Base-by-base conservation (phyloP, 2,329 filamentous ascomycete genomes). In the Curvularia lunata region DNA sequence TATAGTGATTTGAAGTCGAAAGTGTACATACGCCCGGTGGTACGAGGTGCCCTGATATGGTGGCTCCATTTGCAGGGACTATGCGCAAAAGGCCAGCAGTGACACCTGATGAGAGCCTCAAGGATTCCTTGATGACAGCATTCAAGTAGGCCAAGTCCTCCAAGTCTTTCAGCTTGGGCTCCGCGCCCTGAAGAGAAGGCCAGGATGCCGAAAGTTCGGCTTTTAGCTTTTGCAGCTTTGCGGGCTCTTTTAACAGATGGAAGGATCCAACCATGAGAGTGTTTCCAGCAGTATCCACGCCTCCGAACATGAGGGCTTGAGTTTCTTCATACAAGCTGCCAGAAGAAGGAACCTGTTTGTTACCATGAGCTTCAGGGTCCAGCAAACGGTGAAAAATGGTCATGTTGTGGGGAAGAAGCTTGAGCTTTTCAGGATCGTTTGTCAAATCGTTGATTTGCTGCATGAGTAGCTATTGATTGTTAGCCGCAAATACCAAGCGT, bases 251-350 rank as follows among this genome's bases (percentile, higher is more conserved):
- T 4, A 82, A 67, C 25, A 83, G 53, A 48, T 81, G 70, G 56
- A 75, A 81, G 1, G 72, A 72, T 0, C 79, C 80, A 8, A 78
- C 62, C 70, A 77, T 78, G 7, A 80, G 60, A 1, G 79, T 73
- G 40, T 77, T 78, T 0, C 75, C 80, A 5, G 77, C 75, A 0
- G 81, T 82, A 54, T 83, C 80, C 12, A 74, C 74, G 13, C 81
- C 82, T 7, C 75, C 81, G 60, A 82, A 82, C 61, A 83, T 71
- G 48, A 83, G 69, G 0, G 78, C 76, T 62, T 79, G 76, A 1
- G 75, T 76, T 69, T 83, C 81, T 18, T 82, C 78, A 43, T 77
- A 79, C 3, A 83, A 63, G 43, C 71, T 75, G 1, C 61, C 69
- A 5, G 69, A 50, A 3, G 65, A 69, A 5, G 77, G 75, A 1